Conservation (phyloP, 2,329 filamentous ascomycete genomes). For the Pyrenophora graminea region DNA sequence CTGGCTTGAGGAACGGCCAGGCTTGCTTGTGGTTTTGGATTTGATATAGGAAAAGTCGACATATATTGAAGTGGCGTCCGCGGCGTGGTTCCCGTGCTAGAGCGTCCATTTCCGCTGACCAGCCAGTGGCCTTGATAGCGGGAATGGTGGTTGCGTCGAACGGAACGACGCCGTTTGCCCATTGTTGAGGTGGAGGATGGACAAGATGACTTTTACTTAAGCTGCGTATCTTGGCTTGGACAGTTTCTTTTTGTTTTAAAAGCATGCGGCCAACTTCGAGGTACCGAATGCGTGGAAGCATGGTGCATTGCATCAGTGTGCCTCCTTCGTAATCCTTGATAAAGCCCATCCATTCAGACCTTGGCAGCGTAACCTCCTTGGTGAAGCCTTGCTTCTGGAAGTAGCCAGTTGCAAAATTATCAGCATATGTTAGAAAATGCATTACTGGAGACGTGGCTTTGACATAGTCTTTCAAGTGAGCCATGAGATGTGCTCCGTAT, state of each 20-base stretch:
- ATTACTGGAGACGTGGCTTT: conserved; percentile 94
- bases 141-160: conserved; percentile 86
- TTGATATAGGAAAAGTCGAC: conserved; percentile 88
- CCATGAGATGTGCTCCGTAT: conserved; percentile 98
- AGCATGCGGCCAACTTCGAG: conserved; percentile 91
- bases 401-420: conserved; percentile 98
- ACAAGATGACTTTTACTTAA: conserved; percentile 86
- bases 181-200: conserved; percentile 81
- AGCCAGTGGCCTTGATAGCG: conserved; percentile 85
- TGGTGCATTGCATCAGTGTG: conserved; percentile 98
- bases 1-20: conserved; percentile 92
- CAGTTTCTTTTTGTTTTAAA: conserved; percentile 92
- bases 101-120: conserved; percentile 97
- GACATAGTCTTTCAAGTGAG: conserved; percentile 95
- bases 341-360: conserved; percentile 95
- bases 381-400: conserved; percentile 99
- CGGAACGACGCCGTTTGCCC: conserved; percentile 70
- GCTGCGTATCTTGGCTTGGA: conserved; percentile 90
- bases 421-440: conserved; percentile 97
- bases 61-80: conserved; percentile 91
- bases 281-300: conserved; percentile 92
- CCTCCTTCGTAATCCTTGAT: conserved; percentile 99
- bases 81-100: conserved; percentile 90
- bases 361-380: conserved; percentile 92
- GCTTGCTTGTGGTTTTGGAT: conserved; percentile 89